These are phyloP conservation scores for Colletotrichum limetticola DNA, from an alignment of 2,329 filamentous ascomycete genomes.

Conservation along the genomic window DNA sequence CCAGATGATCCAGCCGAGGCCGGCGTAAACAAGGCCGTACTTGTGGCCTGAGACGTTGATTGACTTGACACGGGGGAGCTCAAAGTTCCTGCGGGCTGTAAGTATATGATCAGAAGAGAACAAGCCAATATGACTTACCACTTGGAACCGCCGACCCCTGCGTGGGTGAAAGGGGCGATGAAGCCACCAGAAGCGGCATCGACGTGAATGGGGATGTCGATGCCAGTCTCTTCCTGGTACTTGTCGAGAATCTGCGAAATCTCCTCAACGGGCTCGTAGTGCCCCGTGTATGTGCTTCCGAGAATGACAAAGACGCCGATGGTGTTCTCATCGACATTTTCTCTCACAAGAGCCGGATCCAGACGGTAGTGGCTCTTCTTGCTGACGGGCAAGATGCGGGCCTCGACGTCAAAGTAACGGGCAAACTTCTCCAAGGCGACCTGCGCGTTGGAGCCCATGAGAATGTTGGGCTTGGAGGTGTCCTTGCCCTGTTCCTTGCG, in stretches of 20 bases:
- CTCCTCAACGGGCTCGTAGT: conserved; percentile 78
- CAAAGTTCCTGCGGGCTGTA: conserved; percentile 60
- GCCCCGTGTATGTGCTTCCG: conserved; percentile 78
- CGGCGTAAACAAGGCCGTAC: conserved; percentile 72
- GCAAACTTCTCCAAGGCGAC: conserved; percentile 80
- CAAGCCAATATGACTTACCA: conserved; percentile 55
- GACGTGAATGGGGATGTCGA: conserved; percentile 75
- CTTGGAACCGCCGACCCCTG: conserved; percentile 64
- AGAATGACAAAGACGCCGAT: conserved; percentile 81
- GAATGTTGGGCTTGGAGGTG: conserved; percentile 73
- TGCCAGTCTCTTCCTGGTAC: conserved; percentile 69
- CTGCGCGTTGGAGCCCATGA: conserved; percentile 80
- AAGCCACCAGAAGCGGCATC: conserved; percentile 72
- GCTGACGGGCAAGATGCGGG: conserved; percentile 71
- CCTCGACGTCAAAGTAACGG: conserved; percentile 79
- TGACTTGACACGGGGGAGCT: conserved; percentile 69
- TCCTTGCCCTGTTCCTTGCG: conserved; percentile 70
- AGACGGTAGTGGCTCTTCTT: conserved; percentile 69
- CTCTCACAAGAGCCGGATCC: conserved; percentile 70
- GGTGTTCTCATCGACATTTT: conserved; percentile 80
- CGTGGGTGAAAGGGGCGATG: conserved; percentile 69
- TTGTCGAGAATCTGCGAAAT: conserved; percentile 73
- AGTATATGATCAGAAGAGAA: background rate
- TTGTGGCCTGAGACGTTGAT: conserved; percentile 75
- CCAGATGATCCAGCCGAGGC: conserved; percentile 78